Percentiles rank a stretch among this genome's conserved stretches.
Conservation (phyloP, 345 rosid species). For the Anastatica hierochuntica region DNA sequence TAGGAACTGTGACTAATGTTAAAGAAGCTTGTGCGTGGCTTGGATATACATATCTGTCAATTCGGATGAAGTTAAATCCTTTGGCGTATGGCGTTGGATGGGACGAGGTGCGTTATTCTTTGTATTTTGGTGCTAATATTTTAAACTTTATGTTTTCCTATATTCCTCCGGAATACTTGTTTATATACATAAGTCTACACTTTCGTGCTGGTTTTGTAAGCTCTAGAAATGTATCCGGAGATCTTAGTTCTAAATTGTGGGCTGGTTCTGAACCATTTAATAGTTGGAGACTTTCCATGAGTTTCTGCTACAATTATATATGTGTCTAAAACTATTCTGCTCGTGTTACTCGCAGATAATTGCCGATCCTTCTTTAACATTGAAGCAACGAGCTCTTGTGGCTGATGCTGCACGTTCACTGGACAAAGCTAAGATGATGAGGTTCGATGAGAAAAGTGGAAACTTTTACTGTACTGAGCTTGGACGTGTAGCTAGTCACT, state of each 20-base stretch:
- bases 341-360: slow-evolving; percentile 45
- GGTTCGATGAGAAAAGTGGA: slow-evolving; percentile 98
- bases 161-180: slow-evolving; percentile 3
- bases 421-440: slow-evolving; percentile 98
- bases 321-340: slow-evolving; percentile 13
- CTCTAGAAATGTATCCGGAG: slow-evolving; percentile 12
- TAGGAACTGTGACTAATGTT: slow-evolving; percentile 97
- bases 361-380: slow-evolving; percentile 77
- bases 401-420: slow-evolving; percentile 96
- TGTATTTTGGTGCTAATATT: background rate
- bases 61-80: slow-evolving; percentile 94
- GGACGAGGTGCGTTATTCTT: slow-evolving; percentile 68
- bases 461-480: slow-evolving; percentile 96
- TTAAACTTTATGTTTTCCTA: background rate
- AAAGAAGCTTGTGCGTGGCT: slow-evolving; percentile 99
- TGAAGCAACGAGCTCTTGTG: slow-evolving; percentile 83
- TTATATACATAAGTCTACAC: background rate
- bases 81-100: slow-evolving; percentile 96
- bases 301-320: background rate
- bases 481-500: slow-evolving; percentile 98
- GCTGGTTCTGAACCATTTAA: background rate
- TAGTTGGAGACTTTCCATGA: background rate
- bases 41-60: slow-evolving; percentile 90
- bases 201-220: slow-evolving; percentile 6
- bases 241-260: background rate